Conservation (phyloP, 1,284 basidiomycete species). For the Neonothopanus nambi region DNA sequence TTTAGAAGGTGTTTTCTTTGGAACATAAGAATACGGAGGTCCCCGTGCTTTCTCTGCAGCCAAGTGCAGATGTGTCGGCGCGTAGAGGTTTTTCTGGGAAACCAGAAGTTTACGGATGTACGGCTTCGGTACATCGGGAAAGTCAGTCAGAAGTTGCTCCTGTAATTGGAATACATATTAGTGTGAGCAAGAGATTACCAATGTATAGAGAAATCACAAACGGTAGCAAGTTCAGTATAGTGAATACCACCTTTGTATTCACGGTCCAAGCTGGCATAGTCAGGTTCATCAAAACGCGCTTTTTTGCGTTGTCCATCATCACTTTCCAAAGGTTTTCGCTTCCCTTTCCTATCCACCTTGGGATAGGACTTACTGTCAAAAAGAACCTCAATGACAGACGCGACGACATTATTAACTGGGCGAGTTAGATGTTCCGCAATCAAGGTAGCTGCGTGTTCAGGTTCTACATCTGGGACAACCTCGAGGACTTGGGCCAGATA, state of each 20-base stretch:
- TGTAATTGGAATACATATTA: conserved; percentile 22
- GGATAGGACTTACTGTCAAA: conserved; percentile 68
- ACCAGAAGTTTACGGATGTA: conserved; percentile 46
- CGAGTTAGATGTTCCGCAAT: conserved; percentile 39
- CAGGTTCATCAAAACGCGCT: conserved; percentile 36
- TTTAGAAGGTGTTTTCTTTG: conserved; percentile 37
- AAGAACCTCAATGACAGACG: conserved; percentile 54
- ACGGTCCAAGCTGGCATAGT: conserved; percentile 52
- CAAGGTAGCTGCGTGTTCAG: conserved; percentile 48
- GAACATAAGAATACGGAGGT: conserved; percentile 38
- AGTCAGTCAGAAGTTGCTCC: conserved; percentile 56
- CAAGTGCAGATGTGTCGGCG: conserved; percentile 55
- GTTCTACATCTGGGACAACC: conserved; percentile 66
- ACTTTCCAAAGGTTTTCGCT: conserved; percentile 43
- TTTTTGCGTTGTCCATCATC: conserved; percentile 24
- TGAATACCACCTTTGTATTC: conserved; percentile 35
- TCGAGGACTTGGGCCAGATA: conserved; percentile 57
- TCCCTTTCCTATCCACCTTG: conserved; percentile 53
- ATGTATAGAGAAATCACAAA: conserved; percentile 28
- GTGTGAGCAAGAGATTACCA: conserved; percentile 4
- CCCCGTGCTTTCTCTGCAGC: conserved; percentile 33
- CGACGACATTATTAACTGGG: conserved; percentile 39
- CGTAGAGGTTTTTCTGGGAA: conserved; percentile 50
- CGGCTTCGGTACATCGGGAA: conserved; percentile 54
- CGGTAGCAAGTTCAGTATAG: conserved; percentile 54